Base-by-base conservation (phyloP, 2,329 filamentous ascomycete genomes). In the Microdochium bolleyi region DNA sequence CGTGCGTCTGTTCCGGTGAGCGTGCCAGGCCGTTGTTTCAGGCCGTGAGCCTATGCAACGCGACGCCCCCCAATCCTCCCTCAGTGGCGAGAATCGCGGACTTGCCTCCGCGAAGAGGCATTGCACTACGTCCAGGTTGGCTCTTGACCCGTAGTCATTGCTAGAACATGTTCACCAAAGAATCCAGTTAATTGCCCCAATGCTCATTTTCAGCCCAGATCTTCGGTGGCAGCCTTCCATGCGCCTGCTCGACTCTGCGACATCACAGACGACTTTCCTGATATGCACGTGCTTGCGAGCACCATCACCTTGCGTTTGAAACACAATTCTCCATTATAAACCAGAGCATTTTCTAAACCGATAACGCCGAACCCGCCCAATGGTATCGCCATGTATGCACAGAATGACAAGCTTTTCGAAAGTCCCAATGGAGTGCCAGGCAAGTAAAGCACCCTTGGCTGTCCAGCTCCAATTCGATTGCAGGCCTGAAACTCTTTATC, bases 361-460 rank as follows among this genome's bases (percentile, higher is more conserved):
- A 46, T 46, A 46, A 46, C 41, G 41, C 41, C 41, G 19, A 46
- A 46, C 41, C 41, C 41, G 21, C 41, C 41, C 41, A 19, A 46
- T 46, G 41, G 41, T 46, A 46, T 46, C 41, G 41, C 41, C 41
- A 46, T 46, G 41, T 46, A 46, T 46, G 41, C 41, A 46, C 41
- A 46, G 21, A 46, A 46, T 46, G 41, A 46, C 41, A 46, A 46
- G 19, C 41, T 46, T 46, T 22, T 19, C 41, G 21, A 16, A 46
- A 22, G 41, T 46, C 41, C 14, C 41, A 22, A 19, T 22, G 5
- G 7, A 8, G 16, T 7, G 14, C 19, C 14, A 46, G 41, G 14
- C 19, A 16, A 46, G 19, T 7, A 46, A 22, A 19, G 4, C 8
- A 7, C 48, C 48, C 11, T 7, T 5, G 25, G 19, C 19, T 22